Base-by-base conservation (phyloP, 768 basidiomycete species). In the Pleurotus tuber-regium region DNA sequence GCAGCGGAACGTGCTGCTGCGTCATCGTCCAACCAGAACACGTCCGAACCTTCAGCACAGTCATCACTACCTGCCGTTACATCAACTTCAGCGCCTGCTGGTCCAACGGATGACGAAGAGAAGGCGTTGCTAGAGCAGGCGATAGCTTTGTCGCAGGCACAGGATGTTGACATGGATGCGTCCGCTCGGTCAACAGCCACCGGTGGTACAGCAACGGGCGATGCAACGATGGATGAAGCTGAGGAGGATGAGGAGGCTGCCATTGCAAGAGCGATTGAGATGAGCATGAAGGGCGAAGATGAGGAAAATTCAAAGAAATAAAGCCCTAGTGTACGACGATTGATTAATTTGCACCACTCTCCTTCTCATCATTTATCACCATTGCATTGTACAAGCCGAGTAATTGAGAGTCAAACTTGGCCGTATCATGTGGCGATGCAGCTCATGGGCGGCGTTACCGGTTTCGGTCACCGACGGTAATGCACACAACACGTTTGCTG, bases 261-360 rank as follows among this genome's bases (percentile, higher is more conserved):
- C 26, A 98, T 98, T 63, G 83, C 86, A 40, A 75, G 83, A 40
- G 97, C 96, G 11, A 98, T 97, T 59, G 84, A 83, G 66, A 92
- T 96, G 92, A 96, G 93, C 63, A 87, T 96, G 89, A 78, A 84
- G 63, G 75, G 75, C 42, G 74, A 80, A 53, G 74, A 81, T 53
- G 75, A 80, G 43, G 69, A 78, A 33, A 61, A 71, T 57, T 66
- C 68, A 43, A 72, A 78, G 61, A 68, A 70, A 23, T 68, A 66
- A 43, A 59, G n/a, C n/a, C n/a, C n/a, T n/a, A n/a, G n/a, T n/a
- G n/a, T n/a, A n/a, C n/a, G n/a, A n/a, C n/a, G n/a, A n/a, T n/a
- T n/a, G n/a, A n/a, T n/a, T n/a, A n/a, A n/a, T n/a, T n/a, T n/a
- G n/a, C n/a, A n/a, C n/a, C n/a, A n/a, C n/a, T n/a, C n/a, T n/a